Conservation (phyloP, 768 basidiomycete genomes). For the Mycena chlorophos region DNA sequence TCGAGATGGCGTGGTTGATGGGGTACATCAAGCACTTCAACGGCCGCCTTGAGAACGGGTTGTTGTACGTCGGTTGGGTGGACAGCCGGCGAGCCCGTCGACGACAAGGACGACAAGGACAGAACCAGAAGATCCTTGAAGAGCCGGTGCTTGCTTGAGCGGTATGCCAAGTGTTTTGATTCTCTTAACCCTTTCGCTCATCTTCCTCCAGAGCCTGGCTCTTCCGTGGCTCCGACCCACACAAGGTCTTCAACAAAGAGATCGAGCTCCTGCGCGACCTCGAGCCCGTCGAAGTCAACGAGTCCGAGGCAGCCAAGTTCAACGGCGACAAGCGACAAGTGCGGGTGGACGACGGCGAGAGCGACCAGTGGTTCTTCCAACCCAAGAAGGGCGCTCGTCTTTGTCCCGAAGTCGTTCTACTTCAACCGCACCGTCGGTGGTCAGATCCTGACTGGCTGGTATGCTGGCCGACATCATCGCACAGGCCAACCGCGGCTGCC, state of each 20-base stretch:
- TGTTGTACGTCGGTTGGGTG: constrained; percentile 97
- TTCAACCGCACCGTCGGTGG: constrained; percentile 95
- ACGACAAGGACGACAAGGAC: constrained; percentile 94
- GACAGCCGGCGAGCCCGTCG: constrained; percentile 89
- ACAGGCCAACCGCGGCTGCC: constrained; percentile 90
- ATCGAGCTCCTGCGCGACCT: constrained; percentile 95
- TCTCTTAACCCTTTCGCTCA: constrained; percentile 13
- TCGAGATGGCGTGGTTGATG: constrained; percentile 99
- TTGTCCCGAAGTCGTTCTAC: constrained; percentile 91
- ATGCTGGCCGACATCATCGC: constrained; percentile 94
- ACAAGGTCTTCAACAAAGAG: constrained; percentile 95
- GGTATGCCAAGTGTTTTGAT: constrained; percentile 51
- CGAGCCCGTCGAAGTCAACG: constrained; percentile 91
- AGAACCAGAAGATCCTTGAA: constrained; percentile 91
- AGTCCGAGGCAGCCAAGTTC: constrained; percentile 91
- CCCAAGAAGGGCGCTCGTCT: constrained; percentile 96
- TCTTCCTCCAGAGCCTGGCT: constrained; percentile 76
- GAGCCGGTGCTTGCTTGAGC: constrained; percentile 94
- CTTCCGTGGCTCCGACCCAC: constrained; percentile 97
- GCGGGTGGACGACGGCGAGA: constrained; percentile 87
- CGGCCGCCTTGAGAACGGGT: constrained; percentile 90
- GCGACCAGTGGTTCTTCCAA: constrained; percentile 97
- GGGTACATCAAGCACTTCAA: constrained; percentile 99
- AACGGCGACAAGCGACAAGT: constrained; percentile 96
- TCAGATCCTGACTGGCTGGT: constrained; percentile 97